phyloP scores from a whole-genome alignment of 1,139 yeast genomes.

The Pichia sp. region DNA sequence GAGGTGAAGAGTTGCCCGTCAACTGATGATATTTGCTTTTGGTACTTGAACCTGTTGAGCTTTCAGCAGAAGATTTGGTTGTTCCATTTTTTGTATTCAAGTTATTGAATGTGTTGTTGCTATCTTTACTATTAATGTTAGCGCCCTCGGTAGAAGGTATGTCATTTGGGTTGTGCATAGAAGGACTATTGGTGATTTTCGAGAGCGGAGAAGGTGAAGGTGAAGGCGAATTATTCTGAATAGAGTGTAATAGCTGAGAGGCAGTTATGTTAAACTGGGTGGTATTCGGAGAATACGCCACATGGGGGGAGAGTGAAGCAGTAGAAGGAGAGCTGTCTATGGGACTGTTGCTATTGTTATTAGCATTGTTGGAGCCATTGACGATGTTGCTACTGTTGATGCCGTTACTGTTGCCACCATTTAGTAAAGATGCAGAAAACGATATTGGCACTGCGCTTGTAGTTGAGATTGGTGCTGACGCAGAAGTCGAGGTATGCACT shows the following conservation, averaged over 20 bases:
- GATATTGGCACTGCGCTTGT: not conserved
- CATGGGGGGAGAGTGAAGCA: conserved; percentile 19
- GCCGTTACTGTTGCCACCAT: not conserved
- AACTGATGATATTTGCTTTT: not conserved
- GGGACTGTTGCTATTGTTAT: conserved; percentile 5
- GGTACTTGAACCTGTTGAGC: not conserved
- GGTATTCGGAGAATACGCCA: conserved; percentile 24
- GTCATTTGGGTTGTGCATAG: not conserved
- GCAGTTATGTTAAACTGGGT: conserved; percentile 29
- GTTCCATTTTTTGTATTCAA: not conserved
- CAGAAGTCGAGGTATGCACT: not conserved
- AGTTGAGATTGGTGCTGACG: not conserved
- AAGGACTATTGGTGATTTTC: not conserved
- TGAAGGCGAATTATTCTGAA: conserved; percentile 26
- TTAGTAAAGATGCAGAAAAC: not conserved
- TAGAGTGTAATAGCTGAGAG: conserved; percentile 31
- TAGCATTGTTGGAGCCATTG: conserved; percentile 3
- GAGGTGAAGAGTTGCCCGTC: not conserved
- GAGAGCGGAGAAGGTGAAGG: conserved; percentile 15
- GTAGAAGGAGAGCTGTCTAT: conserved; percentile 11
- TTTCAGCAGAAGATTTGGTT: not conserved
- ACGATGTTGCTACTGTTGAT: not conserved
- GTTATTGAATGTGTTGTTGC: not conserved
- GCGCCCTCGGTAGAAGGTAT: not conserved
- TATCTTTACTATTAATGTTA: not conserved